Percentiles rank a stretch among this genome's conserved stretches.
phyloP scores from a whole-genome alignment of 2,329 filamentous ascomycete species.

The Pezizomycotina sp. region DNA sequence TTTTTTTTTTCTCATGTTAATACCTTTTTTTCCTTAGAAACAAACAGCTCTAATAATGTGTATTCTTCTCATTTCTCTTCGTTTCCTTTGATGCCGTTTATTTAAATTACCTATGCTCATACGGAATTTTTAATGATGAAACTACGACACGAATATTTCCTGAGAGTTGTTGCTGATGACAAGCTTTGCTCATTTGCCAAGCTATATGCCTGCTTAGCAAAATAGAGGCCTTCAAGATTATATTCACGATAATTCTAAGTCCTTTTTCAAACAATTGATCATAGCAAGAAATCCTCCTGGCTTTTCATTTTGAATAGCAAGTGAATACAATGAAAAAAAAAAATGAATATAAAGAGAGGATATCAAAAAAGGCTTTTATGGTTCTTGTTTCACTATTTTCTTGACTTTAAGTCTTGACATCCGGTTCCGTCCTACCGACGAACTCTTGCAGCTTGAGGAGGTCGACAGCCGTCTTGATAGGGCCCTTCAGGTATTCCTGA shows the following conservation, averaged over 20 bases:
- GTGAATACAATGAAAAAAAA: neutral
- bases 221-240: too few relatives aligned
- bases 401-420: slow-evolving; percentile 76
- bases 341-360: neutral
- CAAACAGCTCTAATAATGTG: neutral
- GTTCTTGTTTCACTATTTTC: too few relatives aligned
- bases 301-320: neutral
- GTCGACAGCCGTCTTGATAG: slow-evolving; percentile 68
- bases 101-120: neutral
- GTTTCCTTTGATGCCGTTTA: neutral
- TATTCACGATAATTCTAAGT: neutral
- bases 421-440: slow-evolving; percentile 78
- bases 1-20: neutral
- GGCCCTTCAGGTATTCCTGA: slow-evolving; percentile 83
- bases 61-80: neutral
- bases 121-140: too few relatives aligned
- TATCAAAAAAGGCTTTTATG: neutral
- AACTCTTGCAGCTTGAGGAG: slow-evolving; percentile 88
- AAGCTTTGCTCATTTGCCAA: too few relatives aligned
- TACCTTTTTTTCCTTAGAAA: neutral
- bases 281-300: neutral
- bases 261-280: neutral
- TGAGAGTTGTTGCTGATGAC: too few relatives aligned
- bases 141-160: too few relatives aligned
- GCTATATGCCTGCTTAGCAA: too few relatives aligned